A percentile compares a stretch with the other conserved stretches of the same genome.
These are phyloP conservation scores for Tephrocybe sp. DNA, from an alignment of 768 basidiomycete genomes.

Conservation along the genomic window DNA sequence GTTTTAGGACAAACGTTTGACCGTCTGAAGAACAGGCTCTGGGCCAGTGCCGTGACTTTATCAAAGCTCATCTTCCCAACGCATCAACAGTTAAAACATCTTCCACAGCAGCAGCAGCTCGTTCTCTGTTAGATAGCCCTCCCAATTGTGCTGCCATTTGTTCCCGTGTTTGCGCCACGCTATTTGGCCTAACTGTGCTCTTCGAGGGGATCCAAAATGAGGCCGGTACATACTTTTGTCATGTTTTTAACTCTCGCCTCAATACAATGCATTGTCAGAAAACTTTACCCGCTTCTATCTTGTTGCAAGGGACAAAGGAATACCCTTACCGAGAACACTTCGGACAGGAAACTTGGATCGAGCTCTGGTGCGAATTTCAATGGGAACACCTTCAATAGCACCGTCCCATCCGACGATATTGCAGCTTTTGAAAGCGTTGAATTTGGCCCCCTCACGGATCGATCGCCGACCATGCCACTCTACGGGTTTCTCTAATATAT, in stretches of 20 bases:
- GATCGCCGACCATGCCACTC: conserved; percentile 60
- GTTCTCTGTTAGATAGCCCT: conserved; percentile 39
- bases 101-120: conserved; percentile 75
- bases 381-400: conserved; percentile 12
- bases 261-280: conserved; percentile 29
- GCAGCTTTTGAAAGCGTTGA: conserved; percentile 32
- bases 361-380: conserved; percentile 30
- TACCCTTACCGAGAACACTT: conserved; percentile 7
- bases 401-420: conserved; percentile 21
- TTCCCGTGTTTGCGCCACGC: conserved; percentile 56
- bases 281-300: conserved; percentile 74
- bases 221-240: conserved; percentile 32
- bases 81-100: conserved; percentile 53
- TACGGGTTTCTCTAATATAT: conserved; percentile 49
- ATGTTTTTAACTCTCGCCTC: background rate
- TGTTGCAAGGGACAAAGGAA: conserved; percentile 37
- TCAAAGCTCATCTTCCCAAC: conserved; percentile 49
- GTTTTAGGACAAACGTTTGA: conserved; percentile 1
- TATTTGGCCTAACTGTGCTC: conserved; percentile 66
- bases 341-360: conserved; percentile 16
- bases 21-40: conserved; percentile 50
- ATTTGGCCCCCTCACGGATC: conserved; percentile 47
- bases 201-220: conserved; percentile 63
- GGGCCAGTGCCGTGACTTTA: conserved; percentile 72
- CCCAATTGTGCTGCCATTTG: conserved; percentile 69